A percentile compares a stretch with the other conserved stretches of the same genome.
Conservation (phyloP, 192 early-diverging fungal species). For the Backusella tuberculispora region DNA sequence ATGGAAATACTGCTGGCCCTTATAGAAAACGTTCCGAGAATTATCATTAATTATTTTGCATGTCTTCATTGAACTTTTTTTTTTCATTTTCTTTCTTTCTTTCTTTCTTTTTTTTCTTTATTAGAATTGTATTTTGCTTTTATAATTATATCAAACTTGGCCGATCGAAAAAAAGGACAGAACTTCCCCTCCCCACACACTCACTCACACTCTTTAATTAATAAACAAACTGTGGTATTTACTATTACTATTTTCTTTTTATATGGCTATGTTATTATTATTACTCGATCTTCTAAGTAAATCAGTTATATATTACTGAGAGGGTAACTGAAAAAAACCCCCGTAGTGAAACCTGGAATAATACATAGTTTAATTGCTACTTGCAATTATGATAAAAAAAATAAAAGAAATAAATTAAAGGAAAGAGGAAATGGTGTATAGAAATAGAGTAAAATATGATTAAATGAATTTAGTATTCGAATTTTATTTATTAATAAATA, state of each 20-base stretch:
- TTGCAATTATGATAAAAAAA: too few species aligned
- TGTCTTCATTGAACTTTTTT: too few species aligned
- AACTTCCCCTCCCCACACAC: neutral
- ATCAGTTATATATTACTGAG: too few species aligned
- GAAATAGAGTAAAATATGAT: too few species aligned
- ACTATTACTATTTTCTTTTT: neutral
- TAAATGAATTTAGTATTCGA: too few species aligned
- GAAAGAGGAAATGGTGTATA: too few species aligned
- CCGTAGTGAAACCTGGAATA: too few species aligned
- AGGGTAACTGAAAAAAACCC: too few species aligned
- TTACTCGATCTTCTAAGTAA: neutral
- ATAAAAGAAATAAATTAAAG: too few species aligned
- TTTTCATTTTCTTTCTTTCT: neutral
- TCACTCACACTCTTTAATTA: neutral
- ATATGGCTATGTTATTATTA: neutral
- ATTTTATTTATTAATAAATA: too few species aligned
- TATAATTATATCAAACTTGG: neutral
- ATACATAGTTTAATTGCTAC: too few species aligned
- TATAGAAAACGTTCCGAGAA: neutral
- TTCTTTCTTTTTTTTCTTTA: neutral
- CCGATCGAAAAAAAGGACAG: neutral
- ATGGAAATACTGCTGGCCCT: neutral
- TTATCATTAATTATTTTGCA: neutral
- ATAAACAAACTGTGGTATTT: neutral
- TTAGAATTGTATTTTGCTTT: neutral